A percentile compares a stretch with the other conserved stretches of the same genome.
Conservation (phyloP, 805 yeast species). For the Diddensiella caesifluorescens region DNA sequence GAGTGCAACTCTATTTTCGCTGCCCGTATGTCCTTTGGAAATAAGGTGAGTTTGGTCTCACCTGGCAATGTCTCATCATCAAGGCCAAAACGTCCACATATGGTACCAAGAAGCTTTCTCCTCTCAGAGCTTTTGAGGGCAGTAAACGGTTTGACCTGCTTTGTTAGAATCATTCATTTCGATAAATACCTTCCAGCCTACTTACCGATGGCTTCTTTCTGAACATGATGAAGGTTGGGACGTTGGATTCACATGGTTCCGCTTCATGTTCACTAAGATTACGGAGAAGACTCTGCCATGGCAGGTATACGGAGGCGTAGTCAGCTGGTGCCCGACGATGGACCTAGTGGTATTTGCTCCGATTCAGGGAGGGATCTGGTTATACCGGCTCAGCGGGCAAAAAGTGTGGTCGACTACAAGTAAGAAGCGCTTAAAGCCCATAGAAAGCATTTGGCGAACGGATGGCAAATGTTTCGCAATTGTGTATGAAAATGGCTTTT, state of each 20-base stretch:
- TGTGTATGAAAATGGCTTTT: slow-evolving; percentile 40
- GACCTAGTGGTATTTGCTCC: slow-evolving; percentile 45
- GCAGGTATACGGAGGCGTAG: slow-evolving; percentile 25
- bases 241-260: neutral
- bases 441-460: slow-evolving; percentile 32
- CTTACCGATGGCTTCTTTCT: slow-evolving; percentile 3
- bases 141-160: slow-evolving; percentile 55
- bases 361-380: slow-evolving; percentile 44
- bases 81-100: slow-evolving; percentile 38
- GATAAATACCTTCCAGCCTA: neutral
- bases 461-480: slow-evolving; percentile 41
- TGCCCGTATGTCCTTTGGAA: slow-evolving; percentile 56
- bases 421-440: slow-evolving; percentile 18
- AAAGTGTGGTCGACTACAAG: slow-evolving; percentile 46
- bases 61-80: slow-evolving; percentile 37
- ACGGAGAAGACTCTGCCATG: slow-evolving; percentile 19
- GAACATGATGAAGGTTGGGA: slow-evolving; percentile 5
- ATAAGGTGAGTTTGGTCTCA: slow-evolving; percentile 37
- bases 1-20: slow-evolving; percentile 52
- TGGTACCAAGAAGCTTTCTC: slow-evolving; percentile 43
- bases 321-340: slow-evolving; percentile 44
- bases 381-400: slow-evolving; percentile 51
- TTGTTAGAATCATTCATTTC: slow-evolving; percentile 7
- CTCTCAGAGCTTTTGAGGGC: slow-evolving; percentile 81
- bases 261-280: slow-evolving; percentile 9